Percentiles rank a stretch among this genome's conserved stretches.
These are phyloP conservation scores for Miamiensis avidus DNA, from an alignment of 169 alveolate species.

Conservation along the genomic window DNA sequence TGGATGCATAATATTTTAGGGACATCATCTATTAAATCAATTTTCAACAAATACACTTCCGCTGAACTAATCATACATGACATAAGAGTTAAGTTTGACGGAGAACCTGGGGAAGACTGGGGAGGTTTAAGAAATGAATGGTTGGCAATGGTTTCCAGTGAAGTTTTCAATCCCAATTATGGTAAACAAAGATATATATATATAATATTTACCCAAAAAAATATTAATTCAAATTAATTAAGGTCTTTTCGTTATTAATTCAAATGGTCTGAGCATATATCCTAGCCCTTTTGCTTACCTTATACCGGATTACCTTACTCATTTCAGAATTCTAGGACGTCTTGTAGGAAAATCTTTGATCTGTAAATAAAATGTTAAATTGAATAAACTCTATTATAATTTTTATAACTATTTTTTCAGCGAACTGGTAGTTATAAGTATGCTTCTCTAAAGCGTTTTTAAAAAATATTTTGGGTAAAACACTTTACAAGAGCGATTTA, in stretches of 20 bases:
- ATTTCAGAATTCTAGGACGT: slow-evolving; percentile 14
- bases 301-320: slow-evolving; percentile 18
- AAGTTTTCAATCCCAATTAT: slow-evolving; percentile 24
- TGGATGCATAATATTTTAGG: neutral
- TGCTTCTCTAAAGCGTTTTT: neutral
- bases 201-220: too few species aligned
- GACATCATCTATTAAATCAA: neutral
- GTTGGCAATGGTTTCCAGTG: slow-evolving; percentile 6
- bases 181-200: neutral
- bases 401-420: neutral
- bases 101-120: slow-evolving; percentile 13
- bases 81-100: slow-evolving; percentile 14
- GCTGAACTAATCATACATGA: slow-evolving; percentile 9
- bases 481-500: slow-evolving; percentile 13
- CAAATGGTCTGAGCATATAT: slow-evolving; percentile 13
- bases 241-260: neutral
- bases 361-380: neutral
- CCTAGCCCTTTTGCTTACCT: slow-evolving; percentile 9
- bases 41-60: slow-evolving; percentile 6
- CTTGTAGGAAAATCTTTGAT: slow-evolving; percentile 23
- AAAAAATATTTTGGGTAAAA: neutral
- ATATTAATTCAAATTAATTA: too few species aligned
- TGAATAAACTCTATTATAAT: too few species aligned
- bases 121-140: slow-evolving; percentile 27
- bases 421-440: neutral